Percentiles rank a stretch among this genome's conserved stretches.
Evolutionary conservation across 1,284 basidiomycete species (phyloP).

Genomic region (Rhodofomes roseus): DNA sequence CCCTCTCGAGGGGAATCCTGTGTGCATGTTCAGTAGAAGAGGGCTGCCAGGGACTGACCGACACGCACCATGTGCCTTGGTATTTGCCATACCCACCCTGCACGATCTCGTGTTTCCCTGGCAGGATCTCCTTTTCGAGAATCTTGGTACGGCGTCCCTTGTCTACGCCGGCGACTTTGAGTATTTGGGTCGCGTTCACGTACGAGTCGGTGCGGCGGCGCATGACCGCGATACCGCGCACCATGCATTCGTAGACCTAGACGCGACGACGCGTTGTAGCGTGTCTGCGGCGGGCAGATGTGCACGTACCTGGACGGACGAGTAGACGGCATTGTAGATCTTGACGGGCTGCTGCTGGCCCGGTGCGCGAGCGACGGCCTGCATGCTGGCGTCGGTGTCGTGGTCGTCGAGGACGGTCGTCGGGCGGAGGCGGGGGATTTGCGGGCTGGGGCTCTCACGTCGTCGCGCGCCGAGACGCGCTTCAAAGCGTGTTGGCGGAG

Average conservation of each 20-base stretch:
- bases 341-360: slow-evolving; percentile 63
- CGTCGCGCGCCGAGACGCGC: slow-evolving; percentile 27
- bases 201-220: slow-evolving; percentile 90
- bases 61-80: slow-evolving; percentile 91
- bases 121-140: slow-evolving; percentile 94
- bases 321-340: slow-evolving; percentile 88
- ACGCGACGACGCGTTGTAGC: slow-evolving; percentile 31
- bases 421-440: slow-evolving; percentile 9
- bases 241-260: slow-evolving; percentile 94
- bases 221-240: slow-evolving; percentile 98
- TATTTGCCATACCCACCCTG: slow-evolving; percentile 99
- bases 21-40: slow-evolving; percentile 7
- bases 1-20: slow-evolving; percentile 92
- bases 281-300: slow-evolving; percentile 7
- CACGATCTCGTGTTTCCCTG: slow-evolving; percentile 97
- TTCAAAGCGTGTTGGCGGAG: slow-evolving; percentile 26
- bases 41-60: slow-evolving; percentile 4
- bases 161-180: slow-evolving; percentile 98
- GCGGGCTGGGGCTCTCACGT: slow-evolving; percentile 22
- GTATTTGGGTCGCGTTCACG: slow-evolving; percentile 97
- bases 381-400: slow-evolving; percentile 24
- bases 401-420: slow-evolving; percentile 7
- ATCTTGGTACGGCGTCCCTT: slow-evolving; percentile 97
- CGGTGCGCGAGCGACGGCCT: slow-evolving; percentile 27
- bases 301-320: slow-evolving; percentile 70